Conservation (phyloP, 495 filamentous ascomycete species). For the Pseudevernia furfuracea region DNA sequence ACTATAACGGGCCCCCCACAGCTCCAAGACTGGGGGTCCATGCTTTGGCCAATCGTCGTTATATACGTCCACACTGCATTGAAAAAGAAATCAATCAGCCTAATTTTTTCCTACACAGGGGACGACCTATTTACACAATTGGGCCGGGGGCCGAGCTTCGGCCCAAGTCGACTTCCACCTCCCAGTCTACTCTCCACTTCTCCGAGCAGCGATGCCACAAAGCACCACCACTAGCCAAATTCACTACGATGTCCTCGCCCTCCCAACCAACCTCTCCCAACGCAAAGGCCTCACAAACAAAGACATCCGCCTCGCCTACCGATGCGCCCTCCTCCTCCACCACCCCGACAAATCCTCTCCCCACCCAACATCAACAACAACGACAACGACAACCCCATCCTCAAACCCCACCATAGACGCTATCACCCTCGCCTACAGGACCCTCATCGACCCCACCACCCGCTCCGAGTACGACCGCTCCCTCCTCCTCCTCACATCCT, state of each 20-base stretch:
- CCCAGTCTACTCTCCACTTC: neutral
- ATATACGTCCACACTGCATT: too few species aligned
- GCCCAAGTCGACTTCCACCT: too few species aligned
- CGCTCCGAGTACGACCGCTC: constrained; percentile 59
- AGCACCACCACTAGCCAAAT: neutral
- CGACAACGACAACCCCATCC: too few species aligned
- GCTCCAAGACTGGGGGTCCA: too few species aligned
- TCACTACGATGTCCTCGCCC: constrained; percentile 19
- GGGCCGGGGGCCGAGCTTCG: too few species aligned
- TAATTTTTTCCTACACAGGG: too few species aligned
- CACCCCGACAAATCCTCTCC: constrained; percentile 67
- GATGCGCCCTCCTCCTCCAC: constrained; percentile 64
- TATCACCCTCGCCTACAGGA: constrained; percentile 70
- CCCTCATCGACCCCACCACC: constrained; percentile 51
- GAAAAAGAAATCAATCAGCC: too few species aligned
- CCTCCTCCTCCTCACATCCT: constrained; percentile 5
- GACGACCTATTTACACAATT: too few species aligned
- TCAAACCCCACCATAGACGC: constrained; percentile 55
- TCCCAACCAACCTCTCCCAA: neutral
- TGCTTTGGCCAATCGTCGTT: too few species aligned
- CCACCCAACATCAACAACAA: too few species aligned
- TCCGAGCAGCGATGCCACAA: constrained; percentile 13
- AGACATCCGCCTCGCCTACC: constrained; percentile 68
- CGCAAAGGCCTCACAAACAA: constrained; percentile 1
- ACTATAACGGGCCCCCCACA: too few species aligned